Conservation (phyloP, 768 basidiomycete genomes). For the Porpolomopsis calyptriformis region DNA sequence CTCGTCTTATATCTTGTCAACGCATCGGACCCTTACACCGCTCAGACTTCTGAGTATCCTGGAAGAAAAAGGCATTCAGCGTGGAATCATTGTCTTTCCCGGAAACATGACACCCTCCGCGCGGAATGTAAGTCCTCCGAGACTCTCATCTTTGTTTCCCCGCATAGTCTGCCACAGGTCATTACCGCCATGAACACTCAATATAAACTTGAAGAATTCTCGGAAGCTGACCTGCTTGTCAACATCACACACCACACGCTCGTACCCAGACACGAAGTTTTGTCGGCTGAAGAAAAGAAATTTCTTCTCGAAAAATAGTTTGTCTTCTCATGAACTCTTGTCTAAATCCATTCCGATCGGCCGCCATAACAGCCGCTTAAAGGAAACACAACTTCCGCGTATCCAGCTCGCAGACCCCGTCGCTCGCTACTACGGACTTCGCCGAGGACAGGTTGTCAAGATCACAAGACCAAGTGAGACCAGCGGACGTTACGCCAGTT, state of each 20-base stretch:
- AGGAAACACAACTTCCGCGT: slow-evolving; percentile 95
- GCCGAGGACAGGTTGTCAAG: slow-evolving; percentile 94
- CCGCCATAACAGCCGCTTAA: slow-evolving; percentile 62
- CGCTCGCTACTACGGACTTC: slow-evolving; percentile 95
- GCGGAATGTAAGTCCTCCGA: slow-evolving; percentile 54
- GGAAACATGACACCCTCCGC: slow-evolving; percentile 96
- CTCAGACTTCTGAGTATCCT: slow-evolving; percentile 76
- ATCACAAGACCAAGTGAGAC: slow-evolving; percentile 97
- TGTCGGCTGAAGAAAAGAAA: slow-evolving; percentile 79
- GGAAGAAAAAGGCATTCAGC: slow-evolving; percentile 82
- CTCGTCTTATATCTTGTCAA: background rate
- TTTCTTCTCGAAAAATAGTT: slow-evolving; percentile 86
- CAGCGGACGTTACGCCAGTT: slow-evolving; percentile 85
- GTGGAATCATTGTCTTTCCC: slow-evolving; percentile 92
- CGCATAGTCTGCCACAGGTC: slow-evolving; percentile 41
- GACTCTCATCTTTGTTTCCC: background rate
- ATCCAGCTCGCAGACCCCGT: slow-evolving; percentile 96
- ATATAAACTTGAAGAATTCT: slow-evolving; percentile 90
- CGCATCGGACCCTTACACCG: slow-evolving; percentile 6
- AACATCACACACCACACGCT: slow-evolving; percentile 96
- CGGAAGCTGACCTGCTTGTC: slow-evolving; percentile 90
- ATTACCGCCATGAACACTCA: slow-evolving; percentile 82
- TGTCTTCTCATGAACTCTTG: slow-evolving; percentile 25
- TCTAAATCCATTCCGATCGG: slow-evolving; percentile 7
- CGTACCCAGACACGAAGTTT: slow-evolving; percentile 86